phyloP scores from a whole-genome alignment of 139 green algal species.

The Tetratostichococcus sp. region DNA sequence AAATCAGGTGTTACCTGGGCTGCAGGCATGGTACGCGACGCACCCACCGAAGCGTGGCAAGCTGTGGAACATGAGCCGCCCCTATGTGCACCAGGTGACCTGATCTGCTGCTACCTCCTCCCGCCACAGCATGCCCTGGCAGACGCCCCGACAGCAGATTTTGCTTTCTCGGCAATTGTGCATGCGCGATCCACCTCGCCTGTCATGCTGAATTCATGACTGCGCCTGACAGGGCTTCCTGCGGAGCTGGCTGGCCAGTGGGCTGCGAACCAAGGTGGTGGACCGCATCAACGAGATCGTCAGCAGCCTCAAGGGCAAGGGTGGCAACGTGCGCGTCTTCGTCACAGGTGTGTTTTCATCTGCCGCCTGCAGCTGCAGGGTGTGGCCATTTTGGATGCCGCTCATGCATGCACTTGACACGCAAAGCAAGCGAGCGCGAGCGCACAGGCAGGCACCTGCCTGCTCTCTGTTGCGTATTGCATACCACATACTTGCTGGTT shows the following conservation, averaged over 20 bases:
- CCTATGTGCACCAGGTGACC: conserved; percentile 1
- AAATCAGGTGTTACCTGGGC: not conserved
- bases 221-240: not conserved
- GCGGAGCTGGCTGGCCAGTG: not conserved
- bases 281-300: not conserved
- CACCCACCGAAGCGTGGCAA: conserved; percentile 17
- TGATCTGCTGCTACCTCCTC: too few species aligned
- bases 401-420: too few species aligned
- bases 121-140: too few species aligned
- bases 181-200: too few species aligned
- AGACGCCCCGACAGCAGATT: too few species aligned
- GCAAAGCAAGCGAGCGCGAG: too few species aligned
- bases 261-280: not conserved
- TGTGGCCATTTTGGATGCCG: too few species aligned
- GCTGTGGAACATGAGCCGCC: not conserved
- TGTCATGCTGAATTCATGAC: not conserved
- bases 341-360: not conserved
- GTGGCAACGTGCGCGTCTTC: not conserved
- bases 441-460: too few species aligned
- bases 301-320: not conserved
- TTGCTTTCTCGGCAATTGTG: too few species aligned
- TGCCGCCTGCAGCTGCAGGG: too few species aligned
- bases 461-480: not conserved
- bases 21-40: conserved; percentile 17
- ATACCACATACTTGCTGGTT: not conserved